Base-by-base conservation (phyloP, 257 asterid genomes). In the Cruciata laevipes region DNA sequence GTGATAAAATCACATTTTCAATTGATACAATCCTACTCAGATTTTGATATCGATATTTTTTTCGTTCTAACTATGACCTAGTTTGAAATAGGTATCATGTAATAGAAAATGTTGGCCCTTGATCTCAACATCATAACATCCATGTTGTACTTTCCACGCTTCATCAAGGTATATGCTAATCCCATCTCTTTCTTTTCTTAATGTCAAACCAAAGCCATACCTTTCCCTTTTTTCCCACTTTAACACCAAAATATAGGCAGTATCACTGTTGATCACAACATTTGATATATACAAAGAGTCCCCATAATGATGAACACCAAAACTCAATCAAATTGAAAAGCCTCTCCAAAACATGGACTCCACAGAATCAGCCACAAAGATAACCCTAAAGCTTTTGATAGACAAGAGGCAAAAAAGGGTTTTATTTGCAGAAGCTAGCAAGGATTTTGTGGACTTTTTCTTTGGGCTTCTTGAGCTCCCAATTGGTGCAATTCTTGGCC, bases 371-470 rank as follows among this genome's bases (percentile, higher is more conserved):
- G 4, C 38, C 25, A 42, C 57, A 40, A 65, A 40, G 69, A 42
- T 65, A 65, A 65, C 17, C 49, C 69, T 65, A n/a, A 65, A 65
- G 57, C 57, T 65, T 20, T 53, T 65, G 5, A 7, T 65, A 42
- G 69, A 65, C 69, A 65, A 5, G 69, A 65, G 23, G 57, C 47
- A 27, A 1, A 42, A 42, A 13, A 65, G 37, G 16, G 66, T 68
- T 20, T 24, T 68, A 14, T 68, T 56, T 55, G 72, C 72, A 33
- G 65, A 68, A 37, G 72, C 72, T 0, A 25, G 65, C 5, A 68
- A 68, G 24, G 65, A 68, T 23, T 68, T 68, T 35, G 72, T 68
- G 9, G 72, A 68, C 32, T 68, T 68, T 30, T 16, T 68, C n/a
- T 55, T 68, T 33, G 56, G 65, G 6, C 21, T 55, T 33, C 65